Evolutionary conservation across 2,329 filamentous ascomycete genomes (phyloP).

Genomic region (Curvularia spicifera): DNA sequence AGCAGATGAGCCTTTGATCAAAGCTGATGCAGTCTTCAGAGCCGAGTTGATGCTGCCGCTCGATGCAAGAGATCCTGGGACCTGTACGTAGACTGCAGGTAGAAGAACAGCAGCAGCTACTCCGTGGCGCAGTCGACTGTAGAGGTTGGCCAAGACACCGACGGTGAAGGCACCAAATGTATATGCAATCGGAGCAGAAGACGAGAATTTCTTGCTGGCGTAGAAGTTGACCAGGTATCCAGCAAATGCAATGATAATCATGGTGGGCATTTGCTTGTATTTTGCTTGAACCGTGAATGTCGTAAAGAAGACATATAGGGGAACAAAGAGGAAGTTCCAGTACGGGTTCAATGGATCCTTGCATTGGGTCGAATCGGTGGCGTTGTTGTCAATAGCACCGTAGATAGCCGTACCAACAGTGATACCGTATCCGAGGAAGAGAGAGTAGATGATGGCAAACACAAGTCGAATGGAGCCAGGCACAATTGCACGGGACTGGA

Average conservation of each 20-base stretch:
- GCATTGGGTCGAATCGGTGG: slow-evolving; percentile 53
- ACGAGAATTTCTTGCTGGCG: slow-evolving; percentile 68
- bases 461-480: slow-evolving; percentile 58
- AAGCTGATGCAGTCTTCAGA: slow-evolving; percentile 35
- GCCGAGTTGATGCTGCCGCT: slow-evolving; percentile 41
- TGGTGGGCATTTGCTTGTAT: slow-evolving; percentile 76
- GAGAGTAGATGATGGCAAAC: slow-evolving; percentile 59
- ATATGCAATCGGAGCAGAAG: slow-evolving; percentile 75
- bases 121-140: slow-evolving; percentile 68
- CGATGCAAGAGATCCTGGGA: slow-evolving; percentile 42
- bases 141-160: slow-evolving; percentile 78
- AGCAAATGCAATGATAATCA: slow-evolving; percentile 73
- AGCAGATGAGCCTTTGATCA: slow-evolving; percentile 31
- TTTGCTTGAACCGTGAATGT: slow-evolving; percentile 78
- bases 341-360: slow-evolving; percentile 55
- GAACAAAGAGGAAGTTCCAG: slow-evolving; percentile 73
- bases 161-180: slow-evolving; percentile 77
- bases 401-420: slow-evolving; percentile 58
- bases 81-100: slow-evolving; percentile 43
- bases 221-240: slow-evolving; percentile 80
- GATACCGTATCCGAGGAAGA: slow-evolving; percentile 59
- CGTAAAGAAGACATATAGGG: slow-evolving; percentile 75
- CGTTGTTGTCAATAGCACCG: slow-evolving; percentile 54
- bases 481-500: slow-evolving; percentile 56
- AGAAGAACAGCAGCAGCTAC: slow-evolving; percentile 49